These are phyloP conservation scores for Gossypium trilobum DNA, from an alignment of 441 rosid species.

Conservation along the genomic window DNA sequence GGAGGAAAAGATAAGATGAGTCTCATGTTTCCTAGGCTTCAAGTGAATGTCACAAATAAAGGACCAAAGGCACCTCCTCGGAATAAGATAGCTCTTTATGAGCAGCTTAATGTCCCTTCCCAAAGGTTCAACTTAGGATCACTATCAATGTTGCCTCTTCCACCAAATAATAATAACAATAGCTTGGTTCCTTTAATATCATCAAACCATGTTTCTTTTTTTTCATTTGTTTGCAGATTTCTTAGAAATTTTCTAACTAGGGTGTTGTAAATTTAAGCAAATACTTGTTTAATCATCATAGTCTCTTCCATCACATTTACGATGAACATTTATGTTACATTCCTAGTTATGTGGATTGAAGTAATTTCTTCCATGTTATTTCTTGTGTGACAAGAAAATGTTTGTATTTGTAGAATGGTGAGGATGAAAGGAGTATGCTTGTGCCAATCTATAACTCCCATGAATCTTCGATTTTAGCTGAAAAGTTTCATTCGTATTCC, in stretches of 20 bases:
- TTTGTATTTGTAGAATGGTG: conserved; percentile 28
- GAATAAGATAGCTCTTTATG: conserved; percentile 76
- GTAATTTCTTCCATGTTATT: too few species aligned
- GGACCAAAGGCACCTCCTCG: conserved; percentile 67
- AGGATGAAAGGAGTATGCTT: conserved; percentile 24
- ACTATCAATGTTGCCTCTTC: conserved; percentile 31
- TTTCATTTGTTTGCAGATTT: background rate
- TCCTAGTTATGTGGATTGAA: background rate
- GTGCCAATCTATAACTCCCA: conserved; percentile 19
- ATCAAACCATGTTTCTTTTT: conserved; percentile 26
- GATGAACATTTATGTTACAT: too few species aligned
- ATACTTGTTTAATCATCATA: background rate
- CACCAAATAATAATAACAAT: conserved; percentile 16
- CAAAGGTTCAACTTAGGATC: conserved; percentile 38
- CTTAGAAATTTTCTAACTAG: too few species aligned
- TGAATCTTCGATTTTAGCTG: background rate
- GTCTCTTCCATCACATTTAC: background rate
- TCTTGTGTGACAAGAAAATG: conserved; percentile 8
- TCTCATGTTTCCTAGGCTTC: conserved; percentile 81
- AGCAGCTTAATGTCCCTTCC: conserved; percentile 50
- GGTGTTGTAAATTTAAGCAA: background rate
- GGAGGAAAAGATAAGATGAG: conserved; percentile 43
- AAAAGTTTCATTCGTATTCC: too few species aligned
- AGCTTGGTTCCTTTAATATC: conserved; percentile 23
- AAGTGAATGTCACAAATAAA: conserved; percentile 65